Evolutionary conservation across 352 stramenopile species (phyloP).

Genomic region (Phytophthora chlamydospora): DNA sequence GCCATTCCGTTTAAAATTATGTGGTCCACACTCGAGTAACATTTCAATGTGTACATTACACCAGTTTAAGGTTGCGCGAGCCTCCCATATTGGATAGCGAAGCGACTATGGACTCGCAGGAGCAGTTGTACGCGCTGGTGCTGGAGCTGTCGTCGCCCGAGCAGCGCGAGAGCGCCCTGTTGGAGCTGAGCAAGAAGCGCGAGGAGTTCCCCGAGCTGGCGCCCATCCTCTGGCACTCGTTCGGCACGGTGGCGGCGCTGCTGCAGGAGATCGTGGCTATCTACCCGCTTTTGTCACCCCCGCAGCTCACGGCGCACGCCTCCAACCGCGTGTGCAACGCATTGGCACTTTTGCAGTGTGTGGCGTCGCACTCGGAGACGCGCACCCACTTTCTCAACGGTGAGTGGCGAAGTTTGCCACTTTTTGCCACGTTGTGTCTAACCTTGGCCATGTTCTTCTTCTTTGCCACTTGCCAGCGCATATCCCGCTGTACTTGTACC

Average conservation of each 20-base stretch:
- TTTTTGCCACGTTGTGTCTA: neutral
- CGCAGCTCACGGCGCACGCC: constrained; percentile 96
- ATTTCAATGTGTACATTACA: too few species aligned
- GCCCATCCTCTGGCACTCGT: constrained; percentile 98
- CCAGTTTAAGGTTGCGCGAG: too few species aligned
- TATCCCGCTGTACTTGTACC: constrained; percentile 98
- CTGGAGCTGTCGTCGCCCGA: constrained; percentile 94
- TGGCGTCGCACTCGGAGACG: constrained; percentile 97
- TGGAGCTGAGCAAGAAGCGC: constrained; percentile 99
- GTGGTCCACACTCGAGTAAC: too few species aligned
- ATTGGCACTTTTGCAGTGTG: constrained; percentile 97
- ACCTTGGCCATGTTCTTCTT: neutral
- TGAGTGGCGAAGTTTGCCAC: constrained; percentile 20
- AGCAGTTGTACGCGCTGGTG: constrained; percentile 91
- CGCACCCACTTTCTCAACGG: constrained; percentile 96
- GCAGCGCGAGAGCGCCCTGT: constrained; percentile 95
- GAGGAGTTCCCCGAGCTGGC: constrained; percentile 98
- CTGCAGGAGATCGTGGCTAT: constrained; percentile 99
- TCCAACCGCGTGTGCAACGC: constrained; percentile 99
- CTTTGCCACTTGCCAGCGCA: constrained; percentile 68
- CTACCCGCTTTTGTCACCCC: constrained; percentile 97
- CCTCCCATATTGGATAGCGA: neutral
- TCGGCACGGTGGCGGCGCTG: constrained; percentile 96
- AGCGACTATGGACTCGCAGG: constrained; percentile 51
- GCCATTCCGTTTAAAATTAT: too few species aligned